Evolutionary conservation across 805 yeast genomes (phyloP).

Genomic region (Debaryomyces hansenii): DNA sequence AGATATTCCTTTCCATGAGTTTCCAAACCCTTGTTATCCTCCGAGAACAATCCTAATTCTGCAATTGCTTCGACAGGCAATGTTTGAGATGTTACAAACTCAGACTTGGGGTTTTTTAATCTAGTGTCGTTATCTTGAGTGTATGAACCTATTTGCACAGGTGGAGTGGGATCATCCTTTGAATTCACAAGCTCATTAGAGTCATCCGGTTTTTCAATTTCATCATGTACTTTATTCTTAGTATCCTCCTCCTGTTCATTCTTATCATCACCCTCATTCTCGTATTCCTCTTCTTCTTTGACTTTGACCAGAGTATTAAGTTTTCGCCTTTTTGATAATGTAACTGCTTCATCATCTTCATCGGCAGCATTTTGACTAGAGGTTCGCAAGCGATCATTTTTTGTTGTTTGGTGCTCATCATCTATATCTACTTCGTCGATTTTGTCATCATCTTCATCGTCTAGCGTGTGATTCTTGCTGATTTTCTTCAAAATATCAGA

Average conservation of each 20-base stretch:
- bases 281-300: constrained; percentile 13
- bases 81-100: constrained; percentile 69
- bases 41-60: constrained; percentile 64
- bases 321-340: constrained; percentile 9
- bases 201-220: constrained; percentile 3
- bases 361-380: neutral
- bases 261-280: constrained; percentile 6
- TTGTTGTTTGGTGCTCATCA: no score
- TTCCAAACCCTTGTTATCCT: constrained; percentile 56
- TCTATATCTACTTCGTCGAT: constrained; percentile 4
- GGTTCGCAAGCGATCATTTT: no score
- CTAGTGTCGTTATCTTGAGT: constrained; percentile 58
- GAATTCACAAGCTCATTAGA: constrained; percentile 12
- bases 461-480: constrained; percentile 1
- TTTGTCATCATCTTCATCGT: constrained; percentile 7
- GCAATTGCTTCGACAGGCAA: constrained; percentile 62
- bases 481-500: constrained; percentile 22
- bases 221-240: constrained; percentile 4
- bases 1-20: constrained; percentile 73
- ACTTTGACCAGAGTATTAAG: neutral
- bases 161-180: constrained; percentile 41
- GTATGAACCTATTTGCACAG: constrained; percentile 44
- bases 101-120: constrained; percentile 70
- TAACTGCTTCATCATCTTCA: constrained; percentile 10
- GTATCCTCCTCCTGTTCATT: neutral